Evolutionary conservation across 2,329 filamentous ascomycete species (phyloP).

Genomic region (Microsporum ferrugineum): DNA sequence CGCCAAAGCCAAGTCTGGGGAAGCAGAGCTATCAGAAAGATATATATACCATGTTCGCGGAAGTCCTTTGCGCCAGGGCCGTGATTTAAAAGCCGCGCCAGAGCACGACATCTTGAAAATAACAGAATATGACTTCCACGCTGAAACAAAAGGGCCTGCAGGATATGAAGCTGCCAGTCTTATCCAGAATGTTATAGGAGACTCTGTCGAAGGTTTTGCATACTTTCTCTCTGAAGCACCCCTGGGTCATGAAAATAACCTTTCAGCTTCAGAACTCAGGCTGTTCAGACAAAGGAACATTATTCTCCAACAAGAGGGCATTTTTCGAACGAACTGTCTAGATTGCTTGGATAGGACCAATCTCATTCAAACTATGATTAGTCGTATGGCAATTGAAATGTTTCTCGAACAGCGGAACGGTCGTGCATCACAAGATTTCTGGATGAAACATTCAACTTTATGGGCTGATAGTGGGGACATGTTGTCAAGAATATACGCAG

Average conservation of each 20-base stretch:
- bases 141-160: slow-evolving; percentile 72
- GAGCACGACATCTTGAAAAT: slow-evolving; percentile 66
- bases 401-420: slow-evolving; percentile 66
- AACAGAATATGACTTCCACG: slow-evolving; percentile 94
- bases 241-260: slow-evolving; percentile 21
- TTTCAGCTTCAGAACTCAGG: background rate
- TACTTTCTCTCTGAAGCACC: slow-evolving; percentile 73
- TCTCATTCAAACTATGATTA: slow-evolving; percentile 89
- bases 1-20: slow-evolving; percentile 77
- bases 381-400: slow-evolving; percentile 77
- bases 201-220: slow-evolving; percentile 77
- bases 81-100: slow-evolving; percentile 41
- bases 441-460: slow-evolving; percentile 79
- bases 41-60: slow-evolving; percentile 68
- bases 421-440: slow-evolving; percentile 65
- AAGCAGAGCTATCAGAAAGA: slow-evolving; percentile 68
- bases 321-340: slow-evolving; percentile 90
- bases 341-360: slow-evolving; percentile 96
- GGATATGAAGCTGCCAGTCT: slow-evolving; percentile 86
- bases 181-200: slow-evolving; percentile 66
- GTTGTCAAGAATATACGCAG: slow-evolving; percentile 88
- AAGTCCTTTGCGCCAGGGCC: slow-evolving; percentile 54
- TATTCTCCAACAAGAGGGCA: slow-evolving; percentile 82
- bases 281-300: slow-evolving; percentile 36
- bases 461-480: slow-evolving; percentile 98